Evolutionary conservation across 352 stramenopile genomes (phyloP), one percentile per base, ranked within the genome.

Genomic region (Pythium volutum): DNA sequence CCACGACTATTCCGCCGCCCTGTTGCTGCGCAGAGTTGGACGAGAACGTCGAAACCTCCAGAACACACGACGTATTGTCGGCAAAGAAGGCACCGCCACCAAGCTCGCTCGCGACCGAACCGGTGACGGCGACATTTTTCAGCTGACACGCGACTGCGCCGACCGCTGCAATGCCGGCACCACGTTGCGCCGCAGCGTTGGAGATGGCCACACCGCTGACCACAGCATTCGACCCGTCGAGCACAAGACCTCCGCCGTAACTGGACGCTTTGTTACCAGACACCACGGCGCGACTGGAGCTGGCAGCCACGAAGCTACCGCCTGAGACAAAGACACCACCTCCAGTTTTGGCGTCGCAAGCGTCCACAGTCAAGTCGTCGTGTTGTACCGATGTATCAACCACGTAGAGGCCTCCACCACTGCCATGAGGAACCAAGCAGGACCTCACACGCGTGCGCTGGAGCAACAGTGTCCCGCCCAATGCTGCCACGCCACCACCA

Each of bases 371-470:
- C 20, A 70, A 26, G 4, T 49, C 50, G 23, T 58, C 49, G 26
- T 62, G 55, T 3, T 55, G 27, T 2, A 62, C 23, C 0, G 55
- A 46, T 2, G 55, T 42, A 2, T 31, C 16, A 10, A 25, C 29
- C 7, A 65, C 36, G 64, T 62, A 70, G 25, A 66, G 25, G 18
- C 64, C 64, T 18, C 64, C 64, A 22, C 64, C 64, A 12, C 41
- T 16, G 1, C 57, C 56, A 0, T 38, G 26, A 10, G 23, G 8
- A 4, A 33, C 34, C 0, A 16, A 51, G n/a, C 50, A 59, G 6
- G 27, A 22, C 5, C n/a, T 9, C 12, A 70, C 33, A 2, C 26
- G 16, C 15, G 42, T 55, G 14, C 26, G 50, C 9, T 36, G 15
- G 14, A 65, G 26, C 29, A 45, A 41, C 14, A 70, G 52, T 14